Base-by-base conservation (phyloP, 169 alveolate genomes). In the Babesia ovata region DNA sequence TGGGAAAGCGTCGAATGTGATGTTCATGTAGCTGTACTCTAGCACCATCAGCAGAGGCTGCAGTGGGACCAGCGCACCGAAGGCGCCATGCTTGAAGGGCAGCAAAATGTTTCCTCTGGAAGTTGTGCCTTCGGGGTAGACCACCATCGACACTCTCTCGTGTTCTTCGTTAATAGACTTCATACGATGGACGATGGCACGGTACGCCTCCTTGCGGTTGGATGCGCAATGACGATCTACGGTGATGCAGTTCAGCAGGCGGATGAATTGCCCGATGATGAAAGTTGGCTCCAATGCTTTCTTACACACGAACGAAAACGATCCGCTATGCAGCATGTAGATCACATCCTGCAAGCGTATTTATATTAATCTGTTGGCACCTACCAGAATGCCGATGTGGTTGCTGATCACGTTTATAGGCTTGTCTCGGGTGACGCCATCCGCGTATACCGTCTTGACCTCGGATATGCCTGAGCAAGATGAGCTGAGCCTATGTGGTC, bases 41-140 rank as follows among this genome's bases (percentile, higher is more conserved):
- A 63, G 72, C 50, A 63, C 72, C 17, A 63, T 24, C 1, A 63
- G 54, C 28, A 63, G 36, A 0, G 57, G 72, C 29, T 63, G 72
- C 57, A 63, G 72, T 11, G 72, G 72, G 21, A 63, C 36, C 72
- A 63, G 6, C 36, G 72, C 72, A 17, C 72, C 72, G 26, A 63
- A 63, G 19, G 72, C 53, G 19, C 72, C 72, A n/a, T 63, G 54
- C 57, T 24, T 26, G 72, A 63, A 63, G 19, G 72, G 72, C 26
- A 63, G 72, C 44, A 63, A 24, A 26, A 63, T 46, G 29, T 63
- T 63, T 19, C 72, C 72, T n/a, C 58, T 14, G 24, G 72, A 44
- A 2, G 72, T 46, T 10, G 59, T 63, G 14, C 72, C 72, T 26
- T 63, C 72, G 36, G 72, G 72, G 50, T 63, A 63, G 2, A 63